Conservation (phyloP, 2,329 filamentous ascomycete genomes). For the Hirsutella minnesotensis region DNA sequence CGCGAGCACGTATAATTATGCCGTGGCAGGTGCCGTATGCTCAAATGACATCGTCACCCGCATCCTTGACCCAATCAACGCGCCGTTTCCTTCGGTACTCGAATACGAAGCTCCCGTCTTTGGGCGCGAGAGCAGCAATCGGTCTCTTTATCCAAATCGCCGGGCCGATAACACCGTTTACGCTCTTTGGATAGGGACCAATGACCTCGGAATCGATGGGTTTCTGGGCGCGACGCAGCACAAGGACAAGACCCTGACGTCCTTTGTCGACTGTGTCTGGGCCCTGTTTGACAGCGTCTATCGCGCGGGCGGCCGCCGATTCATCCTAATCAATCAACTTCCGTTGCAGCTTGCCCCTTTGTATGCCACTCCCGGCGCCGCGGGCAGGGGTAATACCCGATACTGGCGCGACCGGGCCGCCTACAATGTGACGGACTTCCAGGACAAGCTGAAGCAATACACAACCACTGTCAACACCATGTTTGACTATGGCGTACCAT, state of each 20-base stretch:
- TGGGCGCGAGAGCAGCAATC: slow-evolving; percentile 32
- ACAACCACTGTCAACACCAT: slow-evolving; percentile 36
- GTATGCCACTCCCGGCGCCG: slow-evolving; percentile 31
- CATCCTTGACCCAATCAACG: slow-evolving; percentile 34
- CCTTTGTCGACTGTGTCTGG: slow-evolving; percentile 60
- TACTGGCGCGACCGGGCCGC: slow-evolving; percentile 34
- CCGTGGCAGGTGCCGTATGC: slow-evolving; percentile 61
- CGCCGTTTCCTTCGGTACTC: slow-evolving; percentile 47
- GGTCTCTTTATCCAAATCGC: slow-evolving; percentile 26
- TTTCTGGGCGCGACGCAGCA: slow-evolving; percentile 56
- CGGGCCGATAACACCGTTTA: slow-evolving; percentile 54
- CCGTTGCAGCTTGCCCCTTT: slow-evolving; percentile 57
- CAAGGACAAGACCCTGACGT: slow-evolving; percentile 44
- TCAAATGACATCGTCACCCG: slow-evolving; percentile 55
- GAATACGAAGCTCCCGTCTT: slow-evolving; percentile 51
- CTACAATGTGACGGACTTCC: slow-evolving; percentile 35
- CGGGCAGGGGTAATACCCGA: slow-evolving; percentile 9
- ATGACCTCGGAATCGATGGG: slow-evolving; percentile 56
- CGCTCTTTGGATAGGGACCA: slow-evolving; percentile 70
- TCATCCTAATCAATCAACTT: slow-evolving; percentile 58
- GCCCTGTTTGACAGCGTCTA: slow-evolving; percentile 51
- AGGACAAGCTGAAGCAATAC: slow-evolving; percentile 33
- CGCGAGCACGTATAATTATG: slow-evolving; percentile 53
- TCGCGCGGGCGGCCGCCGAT: slow-evolving; percentile 52
- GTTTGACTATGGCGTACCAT: slow-evolving; percentile 36